Conservation (phyloP, 805 yeast genomes). For the Candida piceae region DNA sequence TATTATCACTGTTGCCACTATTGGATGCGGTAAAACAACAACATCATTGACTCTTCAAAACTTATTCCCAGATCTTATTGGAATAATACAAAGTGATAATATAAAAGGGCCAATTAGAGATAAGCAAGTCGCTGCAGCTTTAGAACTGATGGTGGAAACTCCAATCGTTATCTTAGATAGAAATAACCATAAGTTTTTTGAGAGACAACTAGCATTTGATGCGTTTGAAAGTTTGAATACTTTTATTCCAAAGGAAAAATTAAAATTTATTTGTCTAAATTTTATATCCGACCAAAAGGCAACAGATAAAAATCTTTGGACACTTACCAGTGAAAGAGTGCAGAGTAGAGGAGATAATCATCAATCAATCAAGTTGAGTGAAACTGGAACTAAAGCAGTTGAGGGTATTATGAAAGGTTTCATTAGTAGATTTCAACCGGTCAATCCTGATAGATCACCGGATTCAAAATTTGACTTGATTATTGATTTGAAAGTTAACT, state of each 20-base stretch:
- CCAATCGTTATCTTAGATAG: slow-evolving; percentile 70
- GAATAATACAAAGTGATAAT: slow-evolving; percentile 79
- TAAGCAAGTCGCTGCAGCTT: slow-evolving; percentile 43
- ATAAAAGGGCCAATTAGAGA: slow-evolving; percentile 44
- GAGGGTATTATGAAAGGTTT: slow-evolving; percentile 70
- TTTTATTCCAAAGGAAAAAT: slow-evolving; percentile 38
- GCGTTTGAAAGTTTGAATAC: slow-evolving; percentile 42
- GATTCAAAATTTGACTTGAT: slow-evolving; percentile 64
- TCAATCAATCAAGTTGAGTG: slow-evolving; percentile 61
- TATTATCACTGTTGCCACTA: slow-evolving; percentile 78
- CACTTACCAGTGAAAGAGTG: slow-evolving; percentile 56
- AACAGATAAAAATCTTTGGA: slow-evolving; percentile 34
- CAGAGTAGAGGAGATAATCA: slow-evolving; percentile 78
- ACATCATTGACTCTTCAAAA: slow-evolving; percentile 53
- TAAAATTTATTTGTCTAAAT: slow-evolving; percentile 64
- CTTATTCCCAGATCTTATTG: slow-evolving; percentile 56
- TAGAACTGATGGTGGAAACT: slow-evolving; percentile 35
- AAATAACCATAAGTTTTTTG: slow-evolving; percentile 71
- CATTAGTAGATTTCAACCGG: slow-evolving; percentile 60
- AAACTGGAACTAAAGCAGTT: slow-evolving; percentile 45
- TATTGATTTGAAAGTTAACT: slow-evolving; percentile 47
- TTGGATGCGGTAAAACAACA: slow-evolving; percentile 95
- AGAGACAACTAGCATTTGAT: slow-evolving; percentile 61
- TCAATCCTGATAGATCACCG: slow-evolving; percentile 43
- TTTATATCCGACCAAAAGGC: slow-evolving; percentile 39